Evolutionary conservation across 2,329 filamentous ascomycete species (phyloP).

Genomic region (Fusarium sp.): DNA sequence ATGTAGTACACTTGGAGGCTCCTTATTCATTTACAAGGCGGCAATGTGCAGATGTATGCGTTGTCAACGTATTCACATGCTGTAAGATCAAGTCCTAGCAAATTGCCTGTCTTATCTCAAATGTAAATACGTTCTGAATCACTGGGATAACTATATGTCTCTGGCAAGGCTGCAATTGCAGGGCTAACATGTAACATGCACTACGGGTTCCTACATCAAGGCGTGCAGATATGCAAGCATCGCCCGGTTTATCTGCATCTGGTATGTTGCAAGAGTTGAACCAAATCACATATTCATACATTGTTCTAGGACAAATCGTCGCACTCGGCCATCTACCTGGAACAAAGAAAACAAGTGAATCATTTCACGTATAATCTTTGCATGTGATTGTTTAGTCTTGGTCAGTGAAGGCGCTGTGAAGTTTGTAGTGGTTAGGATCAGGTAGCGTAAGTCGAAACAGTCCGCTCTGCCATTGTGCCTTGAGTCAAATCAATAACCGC

Average conservation of each 20-base stretch:
- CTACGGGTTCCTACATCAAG: slow-evolving; percentile 22
- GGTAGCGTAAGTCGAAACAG: too few relatives aligned
- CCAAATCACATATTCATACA: not conserved
- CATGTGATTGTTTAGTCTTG: not conserved
- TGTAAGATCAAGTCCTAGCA: not conserved
- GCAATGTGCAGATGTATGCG: slow-evolving; percentile 25
- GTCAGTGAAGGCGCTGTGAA: too few relatives aligned
- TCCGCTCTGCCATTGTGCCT: too few relatives aligned
- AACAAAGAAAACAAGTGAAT: not conserved
- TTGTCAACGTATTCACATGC: slow-evolving; percentile 10
- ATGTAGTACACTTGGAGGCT: not conserved
- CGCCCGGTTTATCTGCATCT: slow-evolving; percentile 10
- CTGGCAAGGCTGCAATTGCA: slow-evolving; percentile 9
- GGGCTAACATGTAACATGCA: slow-evolving; percentile 7
- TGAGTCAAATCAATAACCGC: too few relatives aligned
- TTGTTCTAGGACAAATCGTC: not conserved
- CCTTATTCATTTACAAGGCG: slow-evolving; percentile 4
- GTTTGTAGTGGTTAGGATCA: too few relatives aligned
- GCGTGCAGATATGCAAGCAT: not conserved
- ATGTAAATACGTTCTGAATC: not conserved
- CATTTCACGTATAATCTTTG: not conserved
- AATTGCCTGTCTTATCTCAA: slow-evolving; percentile 4
- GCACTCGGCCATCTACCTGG: not conserved
- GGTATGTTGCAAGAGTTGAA: not conserved
- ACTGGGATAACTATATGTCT: slow-evolving; percentile 1